Base-by-base conservation (phyloP, 169 alveolate genomes). In the Eimeria acervulina region DNA sequence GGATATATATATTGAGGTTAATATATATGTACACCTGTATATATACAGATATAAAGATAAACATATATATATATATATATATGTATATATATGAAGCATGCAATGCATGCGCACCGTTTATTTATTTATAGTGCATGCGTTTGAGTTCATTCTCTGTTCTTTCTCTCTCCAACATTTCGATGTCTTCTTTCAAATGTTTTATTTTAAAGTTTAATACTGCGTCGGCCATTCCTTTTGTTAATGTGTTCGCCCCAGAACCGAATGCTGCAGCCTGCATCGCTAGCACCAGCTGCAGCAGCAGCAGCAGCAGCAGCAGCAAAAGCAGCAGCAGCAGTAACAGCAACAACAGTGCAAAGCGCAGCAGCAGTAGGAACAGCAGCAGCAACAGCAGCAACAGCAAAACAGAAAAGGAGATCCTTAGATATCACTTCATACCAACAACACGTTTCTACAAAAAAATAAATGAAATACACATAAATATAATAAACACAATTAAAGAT, bases 191-290 rank as follows among this genome's bases (percentile, higher is more conserved):
- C 1, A 63, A 63, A 2, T 63, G 33, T 26, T 63, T 63, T 63
- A 63, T 26, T 63, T 63, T 63, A 7, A 7, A 63, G 21, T 95
- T 38, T 47, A 97, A 87, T 26, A 97, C 98, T 52, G 98, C 96
- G 17, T 97, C 98, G 10, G 98, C 99, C 52, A 98, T 81, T 33
- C 97, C 98, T 31, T 93, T 90, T 23, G 98, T 97, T 26, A 98
- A 97, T 51, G 93, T 94, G 74, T 93, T 95, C 8, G 97, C 95
- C 5, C 98, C 98, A 1, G 98, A 96, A 36, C 99, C 99, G 68
- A 96, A 96, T 0, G 97, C 97, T 0, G 98, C 98, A n/a, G 98
- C 96, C 91, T 98, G 98, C 97, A 97, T 66, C 28, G 55, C 55
- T 47, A 47, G 12, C 55, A 47, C 55, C 12, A 47, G 55, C 55